Base-by-base conservation (phyloP, 2,329 filamentous ascomycete genomes). In the Arthrobotrys sinensis region DNA sequence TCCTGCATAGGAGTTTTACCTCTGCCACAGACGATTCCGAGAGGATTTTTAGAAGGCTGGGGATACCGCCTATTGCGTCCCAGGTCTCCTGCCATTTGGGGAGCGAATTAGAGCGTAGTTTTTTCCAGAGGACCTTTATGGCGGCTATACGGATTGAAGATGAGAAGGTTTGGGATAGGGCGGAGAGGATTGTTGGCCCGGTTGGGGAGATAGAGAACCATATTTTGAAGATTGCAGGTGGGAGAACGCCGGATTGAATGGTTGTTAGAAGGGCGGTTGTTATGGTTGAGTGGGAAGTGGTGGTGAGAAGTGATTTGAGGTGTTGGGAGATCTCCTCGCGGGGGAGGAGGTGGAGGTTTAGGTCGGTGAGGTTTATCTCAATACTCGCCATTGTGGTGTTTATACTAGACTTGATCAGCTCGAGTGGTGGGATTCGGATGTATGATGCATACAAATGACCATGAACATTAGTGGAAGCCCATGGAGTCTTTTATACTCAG, bases 141-240 rank as follows among this genome's bases (percentile, higher is more conserved):
- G 50, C 14, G 12, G 34, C 2, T 2, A 3, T 36, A 7, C 65
- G 34, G 3, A 38, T 8, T 2, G 19, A 21, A 2, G 16, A 12
- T 34, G 50, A 68, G 11, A 57, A 43, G 3, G 1, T 60, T 32
- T 68, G 65, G 2, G 52, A 28, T 0, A 68, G 53, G 4, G 48
- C 65, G 4, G 12, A 12, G n/a, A 14, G 7, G n/a, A 68, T 46
- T 11, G 65, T 48, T 0, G 6, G 2, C 0, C 24, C 4, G 1
- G 12, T 24, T 5, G 19, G 63, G 1, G 65, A 68, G n/a, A 57
- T n/a, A 7, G 21, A n/a, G 12, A 68, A 24, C 65, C 65, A 68
- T 24, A 48, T n/a, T 24, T 34, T 48, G n/a, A 57, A 68, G 36
- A 68, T 57, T 5, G 36, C 48, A 4, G 65, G 19, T 6, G 65